Evolutionary conservation across 441 rosid genomes (phyloP).

Genomic region (Pelargonium cotyledonis): DNA sequence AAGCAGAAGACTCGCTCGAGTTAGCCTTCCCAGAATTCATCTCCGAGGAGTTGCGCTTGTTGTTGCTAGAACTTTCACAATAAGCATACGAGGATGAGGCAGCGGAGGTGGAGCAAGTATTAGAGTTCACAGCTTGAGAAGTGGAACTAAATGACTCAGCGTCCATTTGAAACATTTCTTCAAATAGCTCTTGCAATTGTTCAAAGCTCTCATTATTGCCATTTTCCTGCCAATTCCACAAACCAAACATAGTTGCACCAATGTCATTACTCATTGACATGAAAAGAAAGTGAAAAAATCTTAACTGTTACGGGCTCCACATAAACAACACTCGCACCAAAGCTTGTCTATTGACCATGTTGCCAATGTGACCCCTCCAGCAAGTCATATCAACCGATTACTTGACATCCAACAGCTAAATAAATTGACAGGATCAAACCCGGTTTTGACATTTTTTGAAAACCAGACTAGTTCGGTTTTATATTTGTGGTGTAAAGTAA

Average conservation of each 20-base stretch:
- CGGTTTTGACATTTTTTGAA: too few species aligned
- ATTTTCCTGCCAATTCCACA: slow-evolving; percentile 40
- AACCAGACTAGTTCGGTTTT: too few species aligned
- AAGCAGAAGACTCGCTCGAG: slow-evolving; percentile 26
- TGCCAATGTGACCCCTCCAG: too few species aligned
- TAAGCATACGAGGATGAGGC: slow-evolving; percentile 27
- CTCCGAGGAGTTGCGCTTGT: slow-evolving; percentile 26
- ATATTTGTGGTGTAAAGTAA: too few species aligned
- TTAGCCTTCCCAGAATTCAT: slow-evolving; percentile 27
- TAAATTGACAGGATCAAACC: too few species aligned
- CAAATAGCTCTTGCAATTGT: slow-evolving; percentile 57
- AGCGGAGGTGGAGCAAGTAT: slow-evolving; percentile 6
- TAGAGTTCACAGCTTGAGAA: slow-evolving; percentile 13
- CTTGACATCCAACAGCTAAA: too few species aligned
- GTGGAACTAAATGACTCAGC: slow-evolving; percentile 28
- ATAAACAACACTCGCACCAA: too few species aligned
- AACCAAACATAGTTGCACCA: background rate
- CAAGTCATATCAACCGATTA: too few species aligned
- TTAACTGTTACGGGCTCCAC: too few species aligned
- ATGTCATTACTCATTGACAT: too few species aligned
- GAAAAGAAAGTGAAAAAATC: too few species aligned
- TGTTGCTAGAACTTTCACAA: slow-evolving; percentile 30
- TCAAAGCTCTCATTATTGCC: slow-evolving; percentile 47
- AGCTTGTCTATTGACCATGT: too few species aligned
- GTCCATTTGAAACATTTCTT: slow-evolving; percentile 62